These are phyloP conservation scores for Apiosordaria backusii DNA, from an alignment of 495 filamentous ascomycete species.

Conservation along the genomic window DNA sequence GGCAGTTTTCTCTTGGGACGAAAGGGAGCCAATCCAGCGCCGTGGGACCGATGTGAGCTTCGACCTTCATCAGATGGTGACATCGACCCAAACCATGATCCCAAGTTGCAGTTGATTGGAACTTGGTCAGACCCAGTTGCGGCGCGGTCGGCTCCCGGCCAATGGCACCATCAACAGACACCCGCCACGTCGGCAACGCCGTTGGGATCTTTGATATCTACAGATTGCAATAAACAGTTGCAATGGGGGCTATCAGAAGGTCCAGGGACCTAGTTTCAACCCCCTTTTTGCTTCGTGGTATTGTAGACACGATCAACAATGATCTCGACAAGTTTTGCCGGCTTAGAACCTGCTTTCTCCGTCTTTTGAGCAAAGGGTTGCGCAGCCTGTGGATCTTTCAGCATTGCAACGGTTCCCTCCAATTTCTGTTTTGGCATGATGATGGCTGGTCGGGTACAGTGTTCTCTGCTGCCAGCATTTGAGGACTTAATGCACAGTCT, in stretches of 20 bases:
- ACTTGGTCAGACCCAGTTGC: constrained; percentile 1
- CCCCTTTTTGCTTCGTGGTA: background rate
- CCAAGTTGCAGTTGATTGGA: background rate
- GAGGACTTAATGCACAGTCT: no score
- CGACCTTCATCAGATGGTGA: constrained; percentile 3
- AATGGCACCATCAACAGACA: constrained; percentile 4
- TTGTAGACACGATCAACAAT: background rate
- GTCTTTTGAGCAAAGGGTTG: background rate
- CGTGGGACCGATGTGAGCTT: background rate
- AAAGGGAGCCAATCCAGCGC: constrained; percentile 6
- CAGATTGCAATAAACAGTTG: background rate
- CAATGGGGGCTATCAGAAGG: background rate
- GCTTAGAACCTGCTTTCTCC: background rate
- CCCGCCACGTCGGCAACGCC: constrained; percentile 7
- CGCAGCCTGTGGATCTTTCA: background rate
- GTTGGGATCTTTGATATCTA: background rate
- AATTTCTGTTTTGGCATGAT: background rate
- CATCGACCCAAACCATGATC: constrained; percentile 8
- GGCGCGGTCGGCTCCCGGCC: constrained; percentile 9
- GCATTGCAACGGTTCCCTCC: background rate
- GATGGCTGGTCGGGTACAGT: background rate
- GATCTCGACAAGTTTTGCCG: background rate
- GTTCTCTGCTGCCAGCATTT: background rate
- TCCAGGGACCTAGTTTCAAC: background rate
- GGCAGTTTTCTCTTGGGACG: background rate